Conservation (phyloP, 768 basidiomycete genomes). For the Auricularia sp. region DNA sequence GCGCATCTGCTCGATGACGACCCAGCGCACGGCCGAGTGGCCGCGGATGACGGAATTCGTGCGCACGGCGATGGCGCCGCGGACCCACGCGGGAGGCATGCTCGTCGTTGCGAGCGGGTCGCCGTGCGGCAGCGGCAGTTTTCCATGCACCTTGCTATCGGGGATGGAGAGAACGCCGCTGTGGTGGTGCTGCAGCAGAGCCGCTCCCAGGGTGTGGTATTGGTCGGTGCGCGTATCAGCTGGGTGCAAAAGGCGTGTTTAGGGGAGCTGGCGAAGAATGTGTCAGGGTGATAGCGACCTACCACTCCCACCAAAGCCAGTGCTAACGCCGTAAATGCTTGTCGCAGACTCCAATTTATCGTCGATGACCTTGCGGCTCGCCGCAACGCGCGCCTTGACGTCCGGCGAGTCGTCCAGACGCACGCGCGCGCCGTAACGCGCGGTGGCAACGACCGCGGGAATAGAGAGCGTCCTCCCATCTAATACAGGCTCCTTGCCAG, state of each 20-base stretch:
- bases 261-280: slow-evolving; percentile 9
- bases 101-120: slow-evolving; percentile 57
- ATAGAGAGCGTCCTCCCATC: slow-evolving; percentile 67
- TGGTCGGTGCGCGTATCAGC: slow-evolving; percentile 77
- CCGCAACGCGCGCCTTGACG: slow-evolving; percentile 44
- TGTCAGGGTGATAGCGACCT: slow-evolving; percentile 7
- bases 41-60: slow-evolving; percentile 85
- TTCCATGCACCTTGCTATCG: slow-evolving; percentile 25
- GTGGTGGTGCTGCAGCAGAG: slow-evolving; percentile 82
- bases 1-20: slow-evolving; percentile 70
- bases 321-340: slow-evolving; percentile 78
- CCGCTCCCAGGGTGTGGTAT: slow-evolving; percentile 61
- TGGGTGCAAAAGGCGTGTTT: slow-evolving; percentile 17
- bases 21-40: slow-evolving; percentile 77
- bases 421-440: slow-evolving; percentile 49
- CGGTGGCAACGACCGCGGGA: slow-evolving; percentile 65
- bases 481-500: slow-evolving; percentile 51
- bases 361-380: slow-evolving; percentile 53
- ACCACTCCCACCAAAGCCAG: slow-evolving; percentile 79
- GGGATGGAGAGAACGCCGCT: slow-evolving; percentile 59
- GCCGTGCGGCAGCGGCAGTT: slow-evolving; percentile 44
- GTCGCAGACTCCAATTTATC: slow-evolving; percentile 56
- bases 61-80: slow-evolving; percentile 77
- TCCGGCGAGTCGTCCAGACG: slow-evolving; percentile 38
- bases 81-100: slow-evolving; percentile 85